phyloP scores from a whole-genome alignment of 2,329 filamentous ascomycete genomes.

The Aspergillus transmontanensis region DNA sequence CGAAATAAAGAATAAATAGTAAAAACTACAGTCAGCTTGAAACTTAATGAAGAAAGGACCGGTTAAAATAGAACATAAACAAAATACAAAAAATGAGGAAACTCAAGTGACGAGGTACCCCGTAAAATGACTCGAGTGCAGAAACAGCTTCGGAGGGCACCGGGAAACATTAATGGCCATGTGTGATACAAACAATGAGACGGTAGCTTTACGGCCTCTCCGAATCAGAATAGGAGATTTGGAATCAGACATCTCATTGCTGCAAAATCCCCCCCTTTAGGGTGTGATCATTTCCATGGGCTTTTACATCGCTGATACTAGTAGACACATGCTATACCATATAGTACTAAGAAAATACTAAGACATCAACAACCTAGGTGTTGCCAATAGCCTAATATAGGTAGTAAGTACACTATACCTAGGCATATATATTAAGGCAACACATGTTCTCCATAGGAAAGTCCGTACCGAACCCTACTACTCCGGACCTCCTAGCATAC shows the following conservation, averaged over 20 bases:
- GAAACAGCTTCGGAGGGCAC: neutral
- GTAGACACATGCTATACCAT: neutral
- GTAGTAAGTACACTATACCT: neutral
- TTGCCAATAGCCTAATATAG: neutral
- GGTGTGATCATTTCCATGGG: neutral
- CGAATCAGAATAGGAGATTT: conserved; percentile 12
- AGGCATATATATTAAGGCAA: neutral
- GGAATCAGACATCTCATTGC: neutral
- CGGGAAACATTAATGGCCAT: neutral
- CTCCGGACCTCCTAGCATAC: neutral
- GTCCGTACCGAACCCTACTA: neutral
- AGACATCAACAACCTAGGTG: neutral
- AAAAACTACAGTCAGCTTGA: neutral
- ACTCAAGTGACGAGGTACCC: neutral
- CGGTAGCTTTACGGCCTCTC: conserved; percentile 7
- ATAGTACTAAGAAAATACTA: neutral
- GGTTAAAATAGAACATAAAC: neutral
- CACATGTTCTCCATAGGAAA: neutral
- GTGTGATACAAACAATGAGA: conserved; percentile 12
- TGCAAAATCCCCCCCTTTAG: neutral
- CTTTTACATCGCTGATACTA: neutral
- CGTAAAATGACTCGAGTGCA: conserved; percentile 4
- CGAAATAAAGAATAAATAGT: neutral
- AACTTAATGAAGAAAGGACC: neutral
- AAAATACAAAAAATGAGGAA: neutral